Evolutionary conservation across 2,329 filamentous ascomycete genomes (phyloP), one percentile per base, ranked within the genome.

Genomic region (Chaetomiaceae sp.): DNA sequence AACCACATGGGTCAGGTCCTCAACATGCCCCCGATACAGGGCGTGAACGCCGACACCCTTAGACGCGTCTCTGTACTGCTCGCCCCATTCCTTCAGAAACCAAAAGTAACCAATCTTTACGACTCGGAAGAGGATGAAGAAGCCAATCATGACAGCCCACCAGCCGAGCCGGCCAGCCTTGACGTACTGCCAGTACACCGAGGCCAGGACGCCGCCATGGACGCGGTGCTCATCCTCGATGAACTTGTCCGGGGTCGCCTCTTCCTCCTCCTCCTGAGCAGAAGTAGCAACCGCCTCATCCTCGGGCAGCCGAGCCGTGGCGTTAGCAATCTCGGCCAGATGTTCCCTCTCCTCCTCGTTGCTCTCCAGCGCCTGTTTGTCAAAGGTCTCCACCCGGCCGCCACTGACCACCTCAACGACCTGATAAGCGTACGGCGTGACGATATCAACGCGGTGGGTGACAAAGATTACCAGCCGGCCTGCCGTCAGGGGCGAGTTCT

Each of bases 31-130:
- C 30, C 35, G 5, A 34, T 44, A 2, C 31, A 39, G 4, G 38
- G 27, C 41, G 27, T 37, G 25, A 17, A 42, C 35, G 42, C 34
- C 17, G 17, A 42, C 35, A 42, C 34, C 17, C 25, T 50, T 53
- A 40, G 57, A 51, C 46, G 55, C 45, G 42, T 64, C 66, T 7
- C 73, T 70, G 65, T 91, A 92, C 6, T 82, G 82, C 63, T 95
- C 87, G 25, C 87, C 88, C 89, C 90, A 96, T 21, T 85, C 78
- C 64, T 96, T 95, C 48, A 96, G 75, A 39, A 93, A 91, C 78
- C 89, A 92, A 1, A 81, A 83, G 61, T 89, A 80, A 1, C 76
- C 76, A 34, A 95, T 73, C 33, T 83, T 78, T 16, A 80, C 70
- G 12, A 82, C 62, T 6, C 90, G 82, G 60, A 82, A 88, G 0